These are phyloP conservation scores for Paecilomyces sp. DNA, from an alignment of 2,329 filamentous ascomycete genomes.

Conservation along the genomic window DNA sequence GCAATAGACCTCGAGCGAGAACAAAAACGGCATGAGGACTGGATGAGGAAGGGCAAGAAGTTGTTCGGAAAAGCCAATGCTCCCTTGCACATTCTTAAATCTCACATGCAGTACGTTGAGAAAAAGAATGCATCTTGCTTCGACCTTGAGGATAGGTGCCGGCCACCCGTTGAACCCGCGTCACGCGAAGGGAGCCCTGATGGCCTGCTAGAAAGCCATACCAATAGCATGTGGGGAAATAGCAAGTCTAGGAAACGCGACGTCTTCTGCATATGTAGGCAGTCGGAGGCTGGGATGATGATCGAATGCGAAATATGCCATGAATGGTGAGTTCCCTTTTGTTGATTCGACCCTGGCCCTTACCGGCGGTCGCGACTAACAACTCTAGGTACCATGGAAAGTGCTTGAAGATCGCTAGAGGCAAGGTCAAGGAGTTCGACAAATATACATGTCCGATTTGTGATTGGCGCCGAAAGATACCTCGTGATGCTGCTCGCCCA, in stretches of 20 bases:
- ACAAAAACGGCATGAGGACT: conserved; percentile 91
- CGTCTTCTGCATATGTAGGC: conserved; percentile 95
- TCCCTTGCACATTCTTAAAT: conserved; percentile 88
- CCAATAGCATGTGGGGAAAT: conserved; percentile 27
- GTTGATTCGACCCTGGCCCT: too few relatives aligned
- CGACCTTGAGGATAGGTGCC: conserved; percentile 79
- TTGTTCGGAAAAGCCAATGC: conserved; percentile 97
- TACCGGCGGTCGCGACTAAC: conserved; percentile 19
- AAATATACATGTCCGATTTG: conserved; percentile 98
- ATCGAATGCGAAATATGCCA: conserved; percentile 98
- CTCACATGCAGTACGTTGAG: conserved; percentile 88
- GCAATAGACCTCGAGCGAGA: conserved; percentile 91
- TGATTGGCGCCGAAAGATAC: conserved; percentile 94
- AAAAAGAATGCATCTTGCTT: conserved; percentile 89
- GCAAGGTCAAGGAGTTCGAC: conserved; percentile 96
- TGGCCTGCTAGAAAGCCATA: conserved; percentile 43
- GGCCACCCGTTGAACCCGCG: conserved; percentile 83
- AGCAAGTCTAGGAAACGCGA: conserved; percentile 59
- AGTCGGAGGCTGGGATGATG: conserved; percentile 95
- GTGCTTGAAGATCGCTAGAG: conserved; percentile 92
- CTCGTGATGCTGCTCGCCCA: conserved; percentile 87
- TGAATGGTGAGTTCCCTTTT: conserved; percentile 65
- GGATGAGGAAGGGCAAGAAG: conserved; percentile 98
- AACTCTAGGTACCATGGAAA: conserved; percentile 82
- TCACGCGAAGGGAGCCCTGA: conserved; percentile 71